Conservation (phyloP, 257 asterid species). For the Lycium ferocissimum region DNA sequence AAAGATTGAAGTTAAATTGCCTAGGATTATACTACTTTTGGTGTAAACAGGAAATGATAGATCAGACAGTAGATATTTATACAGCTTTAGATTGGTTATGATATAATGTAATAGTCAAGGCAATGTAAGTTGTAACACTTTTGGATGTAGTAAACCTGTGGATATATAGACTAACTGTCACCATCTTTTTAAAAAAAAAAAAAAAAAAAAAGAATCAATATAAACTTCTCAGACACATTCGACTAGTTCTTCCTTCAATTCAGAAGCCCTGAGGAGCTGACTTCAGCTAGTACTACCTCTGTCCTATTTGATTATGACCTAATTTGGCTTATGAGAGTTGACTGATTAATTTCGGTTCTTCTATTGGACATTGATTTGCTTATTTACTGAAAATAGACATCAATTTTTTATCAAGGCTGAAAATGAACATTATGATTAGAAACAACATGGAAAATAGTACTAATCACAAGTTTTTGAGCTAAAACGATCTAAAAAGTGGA, state of each 20-base stretch:
- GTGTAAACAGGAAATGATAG: too few species aligned
- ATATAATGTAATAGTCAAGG: too few species aligned
- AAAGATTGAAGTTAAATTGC: too few species aligned
- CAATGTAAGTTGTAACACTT: too few species aligned
- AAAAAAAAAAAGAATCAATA: too few species aligned
- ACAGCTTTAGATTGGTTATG: too few species aligned
- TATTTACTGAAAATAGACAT: background rate
- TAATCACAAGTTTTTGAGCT: background rate
- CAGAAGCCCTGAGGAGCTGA: background rate
- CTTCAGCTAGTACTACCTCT: background rate
- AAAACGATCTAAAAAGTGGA: background rate
- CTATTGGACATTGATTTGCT: conserved; percentile 10
- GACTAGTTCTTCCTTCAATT: background rate
- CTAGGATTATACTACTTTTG: too few species aligned
- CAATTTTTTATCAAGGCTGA: background rate
- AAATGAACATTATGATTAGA: background rate
- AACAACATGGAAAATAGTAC: background rate
- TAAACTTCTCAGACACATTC: background rate
- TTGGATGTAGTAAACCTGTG: too few species aligned
- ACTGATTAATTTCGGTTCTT: background rate
- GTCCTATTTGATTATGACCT: background rate
- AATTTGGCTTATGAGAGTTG: conserved; percentile 14
- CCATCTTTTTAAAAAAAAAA: too few species aligned
- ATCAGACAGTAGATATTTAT: too few species aligned
- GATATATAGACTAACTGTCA: too few species aligned